These are phyloP conservation scores for Cyclotella sp. DNA, from an alignment of 108 stramenopile genomes.

Conservation along the genomic window DNA sequence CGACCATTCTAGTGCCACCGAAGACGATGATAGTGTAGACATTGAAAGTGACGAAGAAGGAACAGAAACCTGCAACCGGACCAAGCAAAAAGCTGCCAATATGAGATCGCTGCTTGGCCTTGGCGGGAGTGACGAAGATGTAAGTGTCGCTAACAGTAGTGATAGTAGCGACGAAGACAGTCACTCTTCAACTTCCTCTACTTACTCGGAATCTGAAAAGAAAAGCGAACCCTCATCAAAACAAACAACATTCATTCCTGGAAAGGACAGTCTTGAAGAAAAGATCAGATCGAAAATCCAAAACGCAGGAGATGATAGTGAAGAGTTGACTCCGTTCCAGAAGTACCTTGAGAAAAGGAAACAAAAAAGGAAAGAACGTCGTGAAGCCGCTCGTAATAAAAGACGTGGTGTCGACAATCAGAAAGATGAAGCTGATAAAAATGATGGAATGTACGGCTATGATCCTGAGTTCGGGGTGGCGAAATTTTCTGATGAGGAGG, in stretches of 20 bases:
- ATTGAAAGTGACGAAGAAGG: slow-evolving; percentile 32
- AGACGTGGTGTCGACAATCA: slow-evolving; percentile 37
- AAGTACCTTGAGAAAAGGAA: slow-evolving; percentile 89
- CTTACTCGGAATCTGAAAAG: slow-evolving; percentile 51
- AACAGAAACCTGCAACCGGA: background rate
- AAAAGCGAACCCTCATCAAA: slow-evolving; percentile 51
- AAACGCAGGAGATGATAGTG: slow-evolving; percentile 25
- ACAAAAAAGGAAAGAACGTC: slow-evolving; percentile 76
- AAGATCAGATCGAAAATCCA: slow-evolving; percentile 78
- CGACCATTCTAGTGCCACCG: slow-evolving; percentile 76
- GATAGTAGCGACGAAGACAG: slow-evolving; percentile 14
- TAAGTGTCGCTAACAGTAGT: slow-evolving; percentile 11
- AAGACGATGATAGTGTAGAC: slow-evolving; percentile 33
- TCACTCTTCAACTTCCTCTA: slow-evolving; percentile 11
- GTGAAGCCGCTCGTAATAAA: slow-evolving; percentile 59
- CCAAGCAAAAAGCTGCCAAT: slow-evolving; percentile 22
- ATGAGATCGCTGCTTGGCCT: slow-evolving; percentile 66
- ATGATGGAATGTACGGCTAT: slow-evolving; percentile 48
- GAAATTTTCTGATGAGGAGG: slow-evolving; percentile 48
- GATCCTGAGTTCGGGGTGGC: slow-evolving; percentile 59
- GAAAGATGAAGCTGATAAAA: slow-evolving; percentile 14
- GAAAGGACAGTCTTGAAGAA: slow-evolving; percentile 66
- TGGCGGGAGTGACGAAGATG: slow-evolving; percentile 55
- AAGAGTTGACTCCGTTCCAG: slow-evolving; percentile 84
- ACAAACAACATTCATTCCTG: slow-evolving; percentile 70